Percentiles rank a stretch among this genome's conserved stretches.
Evolutionary conservation across 495 filamentous ascomycete genomes (phyloP).

Genomic region (Sabuloglossum arenarium): DNA sequence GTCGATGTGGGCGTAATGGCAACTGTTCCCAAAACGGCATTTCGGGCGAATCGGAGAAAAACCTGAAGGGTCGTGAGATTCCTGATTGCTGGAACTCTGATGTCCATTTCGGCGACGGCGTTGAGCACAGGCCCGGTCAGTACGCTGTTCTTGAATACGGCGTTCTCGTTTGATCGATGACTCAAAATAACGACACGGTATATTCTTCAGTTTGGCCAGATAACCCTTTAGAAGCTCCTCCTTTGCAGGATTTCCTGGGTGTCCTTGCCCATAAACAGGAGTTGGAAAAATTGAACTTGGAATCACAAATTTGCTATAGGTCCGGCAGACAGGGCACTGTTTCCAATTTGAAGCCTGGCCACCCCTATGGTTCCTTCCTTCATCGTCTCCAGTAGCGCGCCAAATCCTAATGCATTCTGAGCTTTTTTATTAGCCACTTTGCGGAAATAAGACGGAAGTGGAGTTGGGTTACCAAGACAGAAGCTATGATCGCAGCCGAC

Average conservation of each 20-base stretch:
- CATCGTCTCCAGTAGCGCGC: background rate
- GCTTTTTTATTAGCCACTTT: background rate
- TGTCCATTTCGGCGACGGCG: background rate
- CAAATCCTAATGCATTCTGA: background rate
- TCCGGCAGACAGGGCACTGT: background rate
- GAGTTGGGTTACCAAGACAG: background rate
- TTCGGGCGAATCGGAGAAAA: conserved; percentile 6
- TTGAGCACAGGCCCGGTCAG: background rate
- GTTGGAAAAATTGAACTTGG: conserved; percentile 7
- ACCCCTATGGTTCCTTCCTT: background rate
- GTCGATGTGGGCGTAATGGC: conserved; percentile 14
- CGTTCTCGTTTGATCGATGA: conserved; percentile 2
- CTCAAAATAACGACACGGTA: conserved; percentile 16
- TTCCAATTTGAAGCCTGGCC: background rate
- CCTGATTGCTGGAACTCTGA: background rate
- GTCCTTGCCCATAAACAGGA: conserved; percentile 1
- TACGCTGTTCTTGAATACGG: background rate
- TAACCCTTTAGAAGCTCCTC: conserved; percentile 14
- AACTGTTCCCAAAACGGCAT: conserved; percentile 18
- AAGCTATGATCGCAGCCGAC: background rate
- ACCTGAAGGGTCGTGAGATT: background rate
- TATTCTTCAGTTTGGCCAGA: conserved; percentile 12
- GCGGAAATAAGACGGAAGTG: background rate
- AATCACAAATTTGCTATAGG: conserved; percentile 1
- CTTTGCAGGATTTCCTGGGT: conserved; percentile 11